Evolutionary conservation across 257 asterid genomes (phyloP).

Genomic region (Solanum lycopersicoides): DNA sequence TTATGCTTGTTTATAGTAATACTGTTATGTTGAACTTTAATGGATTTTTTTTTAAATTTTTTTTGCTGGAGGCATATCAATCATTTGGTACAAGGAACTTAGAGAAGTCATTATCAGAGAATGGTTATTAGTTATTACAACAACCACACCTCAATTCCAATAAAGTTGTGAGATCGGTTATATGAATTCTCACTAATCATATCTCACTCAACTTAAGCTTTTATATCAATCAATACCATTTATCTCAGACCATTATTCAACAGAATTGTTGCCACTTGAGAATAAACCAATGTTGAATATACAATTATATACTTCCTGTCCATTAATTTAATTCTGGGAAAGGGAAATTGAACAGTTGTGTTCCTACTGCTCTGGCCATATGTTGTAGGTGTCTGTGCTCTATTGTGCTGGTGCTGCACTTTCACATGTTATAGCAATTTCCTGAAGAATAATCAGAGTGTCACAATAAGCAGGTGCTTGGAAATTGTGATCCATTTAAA

Average conservation of each 20-base stretch:
- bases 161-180: not conserved
- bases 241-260: not conserved
- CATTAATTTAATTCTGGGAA: not conserved
- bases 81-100: not conserved
- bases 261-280: not conserved
- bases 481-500: not conserved
- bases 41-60: not conserved
- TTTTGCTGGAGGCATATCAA: not conserved
- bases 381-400: not conserved
- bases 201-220: not conserved
- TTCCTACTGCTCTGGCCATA: not conserved
- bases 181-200: not conserved
- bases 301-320: not conserved
- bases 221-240: not conserved
- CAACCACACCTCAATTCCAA: not conserved
- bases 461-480: not conserved
- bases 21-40: not conserved
- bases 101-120: not conserved
- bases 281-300: not conserved
- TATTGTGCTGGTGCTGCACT: not conserved
- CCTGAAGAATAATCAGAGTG: constrained; percentile 3
- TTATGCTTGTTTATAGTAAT: not conserved
- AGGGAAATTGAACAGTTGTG: not conserved
- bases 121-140: not conserved
- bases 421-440: constrained; percentile 18